phyloP scores from a whole-genome alignment of 2,329 filamentous ascomycete genomes.

The Colletotrichum sojae region DNA sequence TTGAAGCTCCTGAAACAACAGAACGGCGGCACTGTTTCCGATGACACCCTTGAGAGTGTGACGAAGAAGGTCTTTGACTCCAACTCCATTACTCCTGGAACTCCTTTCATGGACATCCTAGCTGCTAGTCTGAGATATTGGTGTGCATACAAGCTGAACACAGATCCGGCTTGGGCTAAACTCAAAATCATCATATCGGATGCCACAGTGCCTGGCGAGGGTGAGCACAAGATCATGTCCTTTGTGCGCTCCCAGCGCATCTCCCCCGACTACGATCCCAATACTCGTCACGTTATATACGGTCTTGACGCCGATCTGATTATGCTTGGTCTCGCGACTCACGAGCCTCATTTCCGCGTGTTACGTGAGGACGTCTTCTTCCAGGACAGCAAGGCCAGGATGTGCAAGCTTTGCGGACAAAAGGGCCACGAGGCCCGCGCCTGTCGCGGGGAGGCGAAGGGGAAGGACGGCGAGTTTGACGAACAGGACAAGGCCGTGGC shows the following conservation, averaged over 20 bases:
- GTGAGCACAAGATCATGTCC: slow-evolving; percentile 99
- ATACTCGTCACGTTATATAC: slow-evolving; percentile 98
- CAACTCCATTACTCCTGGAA: slow-evolving; percentile 91
- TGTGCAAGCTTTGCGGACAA: slow-evolving; percentile 92
- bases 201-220: slow-evolving; percentile 96
- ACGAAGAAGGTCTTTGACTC: slow-evolving; percentile 94
- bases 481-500: slow-evolving; percentile 81
- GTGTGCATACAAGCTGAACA: slow-evolving; percentile 98
- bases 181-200: slow-evolving; percentile 99
- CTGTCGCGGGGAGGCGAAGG: slow-evolving; percentile 84
- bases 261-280: slow-evolving; percentile 92
- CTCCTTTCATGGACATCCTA: slow-evolving; percentile 98
- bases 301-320: slow-evolving; percentile 98
- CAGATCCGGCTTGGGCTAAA: slow-evolving; percentile 94
- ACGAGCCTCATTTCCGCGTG: slow-evolving; percentile 97
- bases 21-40: slow-evolving; percentile 74
- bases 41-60: slow-evolving; percentile 72
- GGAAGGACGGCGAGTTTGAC: slow-evolving; percentile 84
- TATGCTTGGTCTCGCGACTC: slow-evolving; percentile 96
- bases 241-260: slow-evolving; percentile 95
- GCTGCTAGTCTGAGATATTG: slow-evolving; percentile 93
- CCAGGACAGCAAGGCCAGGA: slow-evolving; percentile 85
- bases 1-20: slow-evolving; percentile 87
- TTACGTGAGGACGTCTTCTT: slow-evolving; percentile 97
- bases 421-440: slow-evolving; percentile 90